These are phyloP conservation scores for Daldinia loculata DNA, from an alignment of 495 filamentous ascomycete species.

Conservation along the genomic window DNA sequence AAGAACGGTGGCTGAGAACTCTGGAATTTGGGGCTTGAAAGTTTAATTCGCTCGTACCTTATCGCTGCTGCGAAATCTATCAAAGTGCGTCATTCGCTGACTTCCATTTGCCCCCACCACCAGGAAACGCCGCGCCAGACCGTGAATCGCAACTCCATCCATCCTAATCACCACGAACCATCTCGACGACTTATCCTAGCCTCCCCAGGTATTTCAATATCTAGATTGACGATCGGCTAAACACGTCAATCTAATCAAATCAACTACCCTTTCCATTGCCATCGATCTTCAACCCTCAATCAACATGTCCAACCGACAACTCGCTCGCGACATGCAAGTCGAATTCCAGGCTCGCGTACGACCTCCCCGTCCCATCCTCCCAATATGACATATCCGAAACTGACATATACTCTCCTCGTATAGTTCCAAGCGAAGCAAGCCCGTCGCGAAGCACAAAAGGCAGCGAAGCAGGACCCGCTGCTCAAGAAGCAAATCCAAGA, in stretches of 20 bases:
- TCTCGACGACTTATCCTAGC: slow-evolving; percentile 3
- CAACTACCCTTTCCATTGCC: background rate
- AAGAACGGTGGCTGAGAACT: background rate
- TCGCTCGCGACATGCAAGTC: slow-evolving; percentile 60
- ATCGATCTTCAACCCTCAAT: background rate
- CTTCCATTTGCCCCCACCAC: slow-evolving; percentile 29
- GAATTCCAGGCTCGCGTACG: slow-evolving; percentile 62
- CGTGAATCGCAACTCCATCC: slow-evolving; percentile 16
- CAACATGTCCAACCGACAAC: slow-evolving; percentile 61
- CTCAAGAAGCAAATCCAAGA: slow-evolving; percentile 87
- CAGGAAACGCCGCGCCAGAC: slow-evolving; percentile 15
- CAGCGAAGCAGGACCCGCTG: slow-evolving; percentile 80
- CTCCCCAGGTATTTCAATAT: slow-evolving; percentile 4
- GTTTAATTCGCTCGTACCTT: background rate
- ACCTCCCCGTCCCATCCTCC: background rate
- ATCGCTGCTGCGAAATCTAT: background rate
- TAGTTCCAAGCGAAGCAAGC: slow-evolving; percentile 88
- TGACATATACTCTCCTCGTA: slow-evolving; percentile 8
- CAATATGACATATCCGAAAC: background rate
- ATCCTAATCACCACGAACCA: slow-evolving; percentile 15
- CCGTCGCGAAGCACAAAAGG: slow-evolving; percentile 81
- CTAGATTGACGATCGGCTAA: background rate
- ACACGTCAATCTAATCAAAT: too few relatives aligned
- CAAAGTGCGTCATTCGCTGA: slow-evolving; percentile 33
- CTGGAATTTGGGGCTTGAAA: background rate